A percentile compares a stretch with the other conserved stretches of the same genome.
phyloP scores from a whole-genome alignment of 2,329 filamentous ascomycete species.

The Gyromitra esculenta region DNA sequence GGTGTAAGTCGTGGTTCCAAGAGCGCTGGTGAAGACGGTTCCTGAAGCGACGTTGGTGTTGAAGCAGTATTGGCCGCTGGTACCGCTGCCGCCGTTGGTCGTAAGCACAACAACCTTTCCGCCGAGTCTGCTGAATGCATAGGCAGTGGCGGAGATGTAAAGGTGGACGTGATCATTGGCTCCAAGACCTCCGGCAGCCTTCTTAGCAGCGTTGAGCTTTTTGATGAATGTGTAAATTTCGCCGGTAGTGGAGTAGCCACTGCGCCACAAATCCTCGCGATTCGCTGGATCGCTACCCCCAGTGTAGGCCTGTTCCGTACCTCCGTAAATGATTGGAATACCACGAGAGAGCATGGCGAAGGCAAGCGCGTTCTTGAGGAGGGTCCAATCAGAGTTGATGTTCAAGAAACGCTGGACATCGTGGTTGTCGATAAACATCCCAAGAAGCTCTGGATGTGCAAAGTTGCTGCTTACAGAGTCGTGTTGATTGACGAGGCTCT shows the following conservation, averaged over 20 bases:
- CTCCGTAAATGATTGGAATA: conserved; percentile 62
- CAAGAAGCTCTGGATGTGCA: conserved; percentile 59
- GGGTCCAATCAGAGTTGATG: conserved; percentile 59
- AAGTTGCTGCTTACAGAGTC: conserved; percentile 57
- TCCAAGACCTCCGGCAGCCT: conserved; percentile 61
- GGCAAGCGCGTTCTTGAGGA: conserved; percentile 61
- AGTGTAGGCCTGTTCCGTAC: conserved; percentile 60
- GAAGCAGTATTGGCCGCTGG: conserved; percentile 62
- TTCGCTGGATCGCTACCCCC: conserved; percentile 61
- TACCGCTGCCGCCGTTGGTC: conserved; percentile 62
- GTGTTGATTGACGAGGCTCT: conserved; percentile 60
- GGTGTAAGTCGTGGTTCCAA: conserved; percentile 60
- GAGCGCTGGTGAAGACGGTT: conserved; percentile 61
- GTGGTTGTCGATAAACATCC: conserved; percentile 61
- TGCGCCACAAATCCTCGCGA: conserved; percentile 62
- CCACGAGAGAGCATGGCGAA: conserved; percentile 60
- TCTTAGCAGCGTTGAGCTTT: conserved; percentile 58
- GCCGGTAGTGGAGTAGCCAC: conserved; percentile 58
- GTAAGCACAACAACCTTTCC: conserved; percentile 64
- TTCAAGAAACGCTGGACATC: conserved; percentile 61
- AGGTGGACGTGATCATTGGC: conserved; percentile 63
- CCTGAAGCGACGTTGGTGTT: conserved; percentile 61
- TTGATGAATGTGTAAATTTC: conserved; percentile 56
- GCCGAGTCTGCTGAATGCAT: conserved; percentile 63
- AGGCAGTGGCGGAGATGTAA: conserved; percentile 62